A percentile compares a stretch with the other conserved stretches of the same genome.
Conservation (phyloP, 495 filamentous ascomycete species). For the Neurospora sp. region DNA sequence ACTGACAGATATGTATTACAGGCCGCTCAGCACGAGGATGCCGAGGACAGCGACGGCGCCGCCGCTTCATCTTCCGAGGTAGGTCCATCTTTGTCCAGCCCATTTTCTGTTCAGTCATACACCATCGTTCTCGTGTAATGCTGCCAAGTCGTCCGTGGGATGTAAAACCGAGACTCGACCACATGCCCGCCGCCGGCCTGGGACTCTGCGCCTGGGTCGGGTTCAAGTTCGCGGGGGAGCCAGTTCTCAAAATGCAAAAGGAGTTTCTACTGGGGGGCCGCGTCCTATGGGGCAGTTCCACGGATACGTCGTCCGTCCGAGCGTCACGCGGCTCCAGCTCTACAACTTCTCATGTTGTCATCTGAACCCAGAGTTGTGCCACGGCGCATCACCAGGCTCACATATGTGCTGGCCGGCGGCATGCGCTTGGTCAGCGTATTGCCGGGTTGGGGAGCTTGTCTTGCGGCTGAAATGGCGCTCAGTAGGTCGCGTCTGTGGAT, state of each 20-base stretch:
- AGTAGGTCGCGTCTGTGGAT: neutral
- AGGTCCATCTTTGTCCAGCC: neutral
- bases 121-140: neutral
- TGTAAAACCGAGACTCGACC: neutral
- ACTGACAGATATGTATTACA: neutral
- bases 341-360: neutral
- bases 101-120: neutral
- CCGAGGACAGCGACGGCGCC: neutral
- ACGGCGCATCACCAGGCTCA: neutral
- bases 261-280: neutral
- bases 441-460: neutral
- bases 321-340: neutral
- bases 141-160: neutral
- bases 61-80: neutral
- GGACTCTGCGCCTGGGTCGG: neutral
- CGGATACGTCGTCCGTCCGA: neutral
- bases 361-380: neutral
- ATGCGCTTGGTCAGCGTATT: neutral
- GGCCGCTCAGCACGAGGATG: neutral
- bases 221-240: neutral
- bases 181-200: neutral
- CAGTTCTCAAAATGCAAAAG: neutral
- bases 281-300: neutral
- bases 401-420: neutral
- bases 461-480: neutral